Base-by-base conservation (phyloP, 2,329 filamentous ascomycete species). In the Alternaria conjuncta region DNA sequence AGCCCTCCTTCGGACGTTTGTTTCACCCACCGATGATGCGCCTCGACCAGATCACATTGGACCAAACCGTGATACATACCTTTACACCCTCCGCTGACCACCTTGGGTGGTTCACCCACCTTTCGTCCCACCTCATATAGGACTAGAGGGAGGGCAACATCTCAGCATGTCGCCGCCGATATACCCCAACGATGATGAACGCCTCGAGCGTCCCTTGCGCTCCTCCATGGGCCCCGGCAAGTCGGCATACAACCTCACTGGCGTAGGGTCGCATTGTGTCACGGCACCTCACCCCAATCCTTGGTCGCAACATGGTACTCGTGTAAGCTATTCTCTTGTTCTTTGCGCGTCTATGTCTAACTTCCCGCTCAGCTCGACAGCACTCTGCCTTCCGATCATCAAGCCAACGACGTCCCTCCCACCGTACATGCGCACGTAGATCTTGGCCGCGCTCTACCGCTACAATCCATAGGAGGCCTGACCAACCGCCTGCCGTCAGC, bases 301-400 rank as follows among this genome's bases (percentile, higher is more conserved):
- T 25, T 64, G 61, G 61, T 67, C 64, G 6, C 55, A 55, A 12
- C 30, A 59, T 21, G 62, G 60, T 21, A 54, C 47, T 28, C 57
- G 47, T 25, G 64, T 67, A 60, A 55, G 32, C 9, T 15, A 20
- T 15, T 26, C 20, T 25, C 15, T 10, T 6, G 6, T 41, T 26
- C 28, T 8, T 10, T 20, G 10, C 7, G n/a, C 21, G 3, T 18
- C 9, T 4, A 5, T 11, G 20, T 2, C 30, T 43, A 10, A 55
- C 5, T 6, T 11, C 12, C 20, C n/a, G 4, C 5, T 6, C 36
- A 55, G 51, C 30, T 55, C 21, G 21, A 55, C 13, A 13, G 13
- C 13, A 15, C 26, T 4, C 21, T n/a, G 32, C 20, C 15, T 41
- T n/a, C 13, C 15, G 20, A 23, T n/a, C 13, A 26, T n/a, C 21